phyloP scores from a whole-genome alignment of 345 rosid species.

The Lepidium didymum region DNA sequence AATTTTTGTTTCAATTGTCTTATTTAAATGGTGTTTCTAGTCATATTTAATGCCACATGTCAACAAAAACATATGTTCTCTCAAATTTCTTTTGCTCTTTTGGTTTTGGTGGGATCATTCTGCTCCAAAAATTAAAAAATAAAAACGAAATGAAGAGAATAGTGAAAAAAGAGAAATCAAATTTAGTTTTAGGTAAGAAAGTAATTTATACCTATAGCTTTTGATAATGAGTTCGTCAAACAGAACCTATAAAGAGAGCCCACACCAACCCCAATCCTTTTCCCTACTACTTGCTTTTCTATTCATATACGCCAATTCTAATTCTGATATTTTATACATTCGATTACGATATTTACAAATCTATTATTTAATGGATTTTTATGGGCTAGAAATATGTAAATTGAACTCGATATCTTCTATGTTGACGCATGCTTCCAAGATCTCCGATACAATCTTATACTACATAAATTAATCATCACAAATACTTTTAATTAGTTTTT shows the following conservation, averaged over 20 bases:
- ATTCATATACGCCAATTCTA: conserved; percentile 1
- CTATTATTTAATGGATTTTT: not conserved
- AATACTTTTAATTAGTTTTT: too few relatives aligned
- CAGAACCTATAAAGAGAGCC: conserved; percentile 12
- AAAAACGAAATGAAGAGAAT: conserved; percentile 23
- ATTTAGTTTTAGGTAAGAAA: conserved; percentile 24
- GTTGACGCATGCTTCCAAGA: conserved; percentile 1
- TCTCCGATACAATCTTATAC: not conserved
- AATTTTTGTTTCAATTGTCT: too few relatives aligned
- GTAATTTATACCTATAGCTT: not conserved
- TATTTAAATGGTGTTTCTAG: too few relatives aligned
- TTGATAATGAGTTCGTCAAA: conserved; percentile 23
- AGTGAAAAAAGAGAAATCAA: not conserved
- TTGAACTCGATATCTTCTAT: not conserved
- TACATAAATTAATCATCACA: not conserved
- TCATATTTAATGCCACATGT: not conserved
- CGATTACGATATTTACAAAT: conserved; percentile 14
- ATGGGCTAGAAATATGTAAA: not conserved
- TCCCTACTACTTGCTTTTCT: not conserved
- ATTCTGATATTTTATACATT: not conserved
- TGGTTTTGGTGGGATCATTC: not conserved
- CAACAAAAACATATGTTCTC: not conserved
- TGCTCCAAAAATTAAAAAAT: not conserved
- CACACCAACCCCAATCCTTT: conserved; percentile 16
- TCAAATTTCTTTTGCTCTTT: not conserved